Evolutionary conservation across 257 asterid genomes (phyloP).

Genomic region (Solanum tarapatanum): DNA sequence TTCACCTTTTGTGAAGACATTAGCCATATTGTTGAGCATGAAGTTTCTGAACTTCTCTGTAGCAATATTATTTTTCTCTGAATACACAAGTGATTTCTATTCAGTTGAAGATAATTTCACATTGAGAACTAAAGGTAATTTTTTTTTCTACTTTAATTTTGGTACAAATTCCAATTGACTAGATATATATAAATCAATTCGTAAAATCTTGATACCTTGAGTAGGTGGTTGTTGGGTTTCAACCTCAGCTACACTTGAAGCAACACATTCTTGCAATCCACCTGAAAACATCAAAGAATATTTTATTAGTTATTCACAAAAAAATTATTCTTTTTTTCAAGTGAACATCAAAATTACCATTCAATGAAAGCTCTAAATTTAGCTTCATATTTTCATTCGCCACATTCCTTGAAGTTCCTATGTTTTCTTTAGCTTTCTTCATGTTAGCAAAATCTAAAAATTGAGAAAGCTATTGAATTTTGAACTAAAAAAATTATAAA

Average conservation of each 20-base stretch:
- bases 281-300: constrained; percentile 10
- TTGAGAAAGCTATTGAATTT: neutral
- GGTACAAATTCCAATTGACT: neutral
- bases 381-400: constrained; percentile 16
- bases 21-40: constrained; percentile 47
- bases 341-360: neutral
- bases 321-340: neutral
- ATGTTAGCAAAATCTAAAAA: neutral
- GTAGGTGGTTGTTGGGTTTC: constrained; percentile 16
- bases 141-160: neutral
- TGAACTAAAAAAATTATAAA: too few species aligned
- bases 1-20: constrained; percentile 36
- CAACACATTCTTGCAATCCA: constrained; percentile 37
- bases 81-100: neutral
- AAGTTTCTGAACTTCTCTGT: constrained; percentile 9
- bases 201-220: constrained; percentile 29
- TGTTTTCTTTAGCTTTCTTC: constrained; percentile 19
- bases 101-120: neutral
- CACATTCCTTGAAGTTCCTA: constrained; percentile 5
- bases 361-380: constrained; percentile 33
- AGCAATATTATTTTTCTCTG: neutral
- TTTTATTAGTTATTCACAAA: constrained; percentile 39
- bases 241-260: constrained; percentile 36
- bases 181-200: neutral
- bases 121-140: neutral